These are phyloP conservation scores for Colletotrichum theobromicola DNA, from an alignment of 2,329 filamentous ascomycete genomes.

Conservation along the genomic window DNA sequence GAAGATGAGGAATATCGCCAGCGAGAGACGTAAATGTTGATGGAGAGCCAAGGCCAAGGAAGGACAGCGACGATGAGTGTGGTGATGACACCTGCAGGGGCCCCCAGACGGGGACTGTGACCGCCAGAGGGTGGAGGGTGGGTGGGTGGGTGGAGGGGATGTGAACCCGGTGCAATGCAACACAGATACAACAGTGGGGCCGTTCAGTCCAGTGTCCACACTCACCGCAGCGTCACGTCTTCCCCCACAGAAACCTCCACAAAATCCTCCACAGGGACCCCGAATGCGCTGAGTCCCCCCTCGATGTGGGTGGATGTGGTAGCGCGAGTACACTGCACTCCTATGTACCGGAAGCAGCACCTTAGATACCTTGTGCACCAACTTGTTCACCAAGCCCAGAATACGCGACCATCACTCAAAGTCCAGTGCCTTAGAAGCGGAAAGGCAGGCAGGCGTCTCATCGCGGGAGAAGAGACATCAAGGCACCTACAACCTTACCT, in stretches of 20 bases:
- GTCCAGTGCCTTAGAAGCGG: too few species aligned
- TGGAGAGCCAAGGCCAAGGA: background rate
- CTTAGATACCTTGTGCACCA: too few species aligned
- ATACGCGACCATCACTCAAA: background rate
- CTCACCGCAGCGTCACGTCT: background rate
- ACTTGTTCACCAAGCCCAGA: too few species aligned
- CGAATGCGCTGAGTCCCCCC: background rate
- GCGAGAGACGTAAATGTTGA: background rate
- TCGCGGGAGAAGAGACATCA: background rate
- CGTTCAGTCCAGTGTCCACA: background rate
- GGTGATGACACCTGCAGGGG: constrained; percentile 15
- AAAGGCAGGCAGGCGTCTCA: background rate
- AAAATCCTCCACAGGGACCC: background rate
- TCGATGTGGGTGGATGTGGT: background rate
- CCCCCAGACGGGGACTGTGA: background rate
- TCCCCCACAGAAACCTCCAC: background rate
- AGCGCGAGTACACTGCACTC: background rate
- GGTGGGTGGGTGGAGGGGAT: background rate
- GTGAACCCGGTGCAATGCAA: background rate
- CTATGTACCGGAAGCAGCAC: too few species aligned
- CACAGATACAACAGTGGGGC: background rate
- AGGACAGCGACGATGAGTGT: background rate
- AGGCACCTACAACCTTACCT: background rate
- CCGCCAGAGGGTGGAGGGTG: background rate
- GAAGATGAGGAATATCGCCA: background rate